A percentile compares a stretch with the other conserved stretches of the same genome.
These are phyloP conservation scores for Aegilops umbellulata DNA, from an alignment of 176 grass and related monocot genomes.

Conservation along the genomic window DNA sequence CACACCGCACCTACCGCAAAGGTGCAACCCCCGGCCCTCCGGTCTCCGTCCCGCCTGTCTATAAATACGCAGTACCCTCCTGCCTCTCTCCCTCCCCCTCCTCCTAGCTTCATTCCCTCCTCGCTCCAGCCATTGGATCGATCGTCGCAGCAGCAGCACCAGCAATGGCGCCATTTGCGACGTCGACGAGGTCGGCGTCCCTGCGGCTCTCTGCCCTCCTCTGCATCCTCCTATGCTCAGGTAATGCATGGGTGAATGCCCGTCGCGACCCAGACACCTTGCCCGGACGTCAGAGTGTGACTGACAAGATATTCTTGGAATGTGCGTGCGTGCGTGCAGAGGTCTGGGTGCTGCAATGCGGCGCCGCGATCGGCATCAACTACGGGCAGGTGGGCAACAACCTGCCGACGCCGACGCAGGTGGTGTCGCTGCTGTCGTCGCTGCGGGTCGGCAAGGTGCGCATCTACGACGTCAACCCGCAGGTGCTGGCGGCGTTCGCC, in stretches of 20 bases:
- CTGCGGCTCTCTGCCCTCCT: constrained; percentile 32
- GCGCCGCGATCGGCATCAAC: constrained; percentile 77
- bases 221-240: constrained; percentile 55
- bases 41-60: background rate
- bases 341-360: constrained; percentile 31
- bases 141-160: background rate
- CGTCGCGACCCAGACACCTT: background rate
- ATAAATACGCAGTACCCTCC: background rate
- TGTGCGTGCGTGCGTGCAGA: constrained; percentile 26
- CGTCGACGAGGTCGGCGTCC: background rate
- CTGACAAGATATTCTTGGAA: background rate
- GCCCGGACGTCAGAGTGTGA: background rate
- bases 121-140: background rate
- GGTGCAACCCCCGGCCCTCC: background rate
- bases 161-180: constrained; percentile 28
- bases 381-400: constrained; percentile 95
- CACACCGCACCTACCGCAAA: constrained; percentile 30
- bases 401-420: constrained; percentile 61
- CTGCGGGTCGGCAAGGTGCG: constrained; percentile 69
- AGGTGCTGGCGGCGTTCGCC: constrained; percentile 73
- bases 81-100: constrained; percentile 31
- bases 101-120: constrained; percentile 14
- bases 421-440: constrained; percentile 57
- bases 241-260: constrained; percentile 21
- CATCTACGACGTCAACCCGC: constrained; percentile 88